Evolutionary conservation across 106 monocot species (phyloP).

Genomic region (Acorus calamus): DNA sequence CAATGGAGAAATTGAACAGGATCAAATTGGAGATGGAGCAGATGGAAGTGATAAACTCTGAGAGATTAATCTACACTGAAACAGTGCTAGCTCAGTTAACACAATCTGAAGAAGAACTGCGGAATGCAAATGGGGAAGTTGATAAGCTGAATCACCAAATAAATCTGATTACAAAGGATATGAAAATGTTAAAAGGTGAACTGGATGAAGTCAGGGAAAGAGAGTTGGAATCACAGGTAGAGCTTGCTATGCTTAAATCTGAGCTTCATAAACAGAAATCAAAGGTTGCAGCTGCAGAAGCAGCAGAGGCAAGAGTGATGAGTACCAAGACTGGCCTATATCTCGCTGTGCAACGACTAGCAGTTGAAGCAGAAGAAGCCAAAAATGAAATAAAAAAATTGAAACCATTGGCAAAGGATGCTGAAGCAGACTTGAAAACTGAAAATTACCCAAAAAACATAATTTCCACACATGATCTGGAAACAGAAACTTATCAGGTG

Average conservation of each 20-base stretch:
- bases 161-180: constrained; percentile 6
- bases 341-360: constrained; percentile 15
- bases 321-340: constrained; percentile 5
- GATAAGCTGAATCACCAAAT: constrained; percentile 3
- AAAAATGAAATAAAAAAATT: constrained; percentile 7
- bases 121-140: constrained; percentile 8
- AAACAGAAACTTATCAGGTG: no score
- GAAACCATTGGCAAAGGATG: background rate
- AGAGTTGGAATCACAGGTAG: constrained; percentile 16
- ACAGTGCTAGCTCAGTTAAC: constrained; percentile 3
- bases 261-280: constrained; percentile 14
- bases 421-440: background rate
- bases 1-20: background rate
- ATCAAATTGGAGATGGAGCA: constrained; percentile 8
- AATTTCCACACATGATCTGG: no score
- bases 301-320: constrained; percentile 11
- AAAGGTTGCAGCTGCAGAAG: constrained; percentile 15
- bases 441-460: background rate
- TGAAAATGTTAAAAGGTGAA: constrained; percentile 9
- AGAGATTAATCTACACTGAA: background rate
- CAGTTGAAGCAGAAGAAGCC: constrained; percentile 15
- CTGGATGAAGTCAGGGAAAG: constrained; percentile 5
- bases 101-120: constrained; percentile 16
- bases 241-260: constrained; percentile 16
- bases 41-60: constrained; percentile 4